These are phyloP conservation scores for Monilinia fructicola DNA, from an alignment of 2,329 filamentous ascomycete genomes.

Conservation along the genomic window DNA sequence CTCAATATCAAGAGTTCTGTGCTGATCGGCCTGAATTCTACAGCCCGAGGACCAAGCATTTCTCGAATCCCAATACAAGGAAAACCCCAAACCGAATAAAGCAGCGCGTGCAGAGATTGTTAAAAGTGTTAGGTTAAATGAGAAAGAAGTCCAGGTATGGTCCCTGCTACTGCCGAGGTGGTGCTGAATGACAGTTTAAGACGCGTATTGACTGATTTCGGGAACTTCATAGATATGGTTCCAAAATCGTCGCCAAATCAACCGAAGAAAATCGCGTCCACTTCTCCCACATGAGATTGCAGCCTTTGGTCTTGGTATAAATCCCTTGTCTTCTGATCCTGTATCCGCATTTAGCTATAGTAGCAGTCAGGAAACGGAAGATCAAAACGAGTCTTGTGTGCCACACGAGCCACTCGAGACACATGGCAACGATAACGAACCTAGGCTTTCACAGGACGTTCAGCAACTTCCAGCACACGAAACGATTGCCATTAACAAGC, in stretches of 20 bases:
- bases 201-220: constrained; percentile 26
- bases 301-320: constrained; percentile 53
- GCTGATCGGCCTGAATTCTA: constrained; percentile 6
- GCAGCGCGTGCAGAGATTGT: constrained; percentile 81
- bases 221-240: constrained; percentile 80
- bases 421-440: constrained; percentile 20
- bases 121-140: constrained; percentile 74
- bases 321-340: constrained; percentile 39
- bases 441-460: background rate
- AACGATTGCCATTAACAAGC: background rate
- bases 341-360: constrained; percentile 28
- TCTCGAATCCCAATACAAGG: constrained; percentile 80
- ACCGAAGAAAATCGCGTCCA: constrained; percentile 83
- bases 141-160: constrained; percentile 94
- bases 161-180: constrained; percentile 42
- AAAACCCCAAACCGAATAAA: constrained; percentile 90
- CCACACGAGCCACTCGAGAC: constrained; percentile 11
- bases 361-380: constrained; percentile 32
- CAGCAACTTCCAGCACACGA: background rate
- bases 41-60: constrained; percentile 85
- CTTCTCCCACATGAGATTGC: constrained; percentile 75
- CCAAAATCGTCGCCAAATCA: constrained; percentile 91
- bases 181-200: constrained; percentile 9
- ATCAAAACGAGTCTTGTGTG: constrained; percentile 20
- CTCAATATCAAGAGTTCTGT: background rate